Conservation (phyloP, 2,329 filamentous ascomycete genomes). For the Apiospora aurea region DNA sequence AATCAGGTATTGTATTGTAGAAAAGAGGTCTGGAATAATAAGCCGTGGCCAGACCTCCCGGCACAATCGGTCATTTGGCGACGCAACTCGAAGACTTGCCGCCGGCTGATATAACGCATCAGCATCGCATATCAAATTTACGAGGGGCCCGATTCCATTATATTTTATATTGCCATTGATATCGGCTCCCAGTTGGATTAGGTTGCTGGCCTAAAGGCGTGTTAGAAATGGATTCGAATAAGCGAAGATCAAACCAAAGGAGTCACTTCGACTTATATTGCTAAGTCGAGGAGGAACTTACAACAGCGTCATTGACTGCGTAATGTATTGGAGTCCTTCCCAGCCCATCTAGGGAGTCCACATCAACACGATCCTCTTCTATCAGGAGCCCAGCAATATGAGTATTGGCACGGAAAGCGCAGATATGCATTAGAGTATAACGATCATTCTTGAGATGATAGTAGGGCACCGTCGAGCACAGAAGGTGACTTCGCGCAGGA, state of each 20-base stretch:
- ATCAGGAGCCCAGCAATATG: constrained; percentile 10
- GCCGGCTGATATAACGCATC: no score
- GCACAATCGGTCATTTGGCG: no score
- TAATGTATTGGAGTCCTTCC: constrained; percentile 1
- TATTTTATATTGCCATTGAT: neutral
- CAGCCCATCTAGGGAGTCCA: constrained; percentile 4
- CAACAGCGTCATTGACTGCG: no score
- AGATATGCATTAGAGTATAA: neutral
- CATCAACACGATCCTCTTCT: constrained; percentile 4
- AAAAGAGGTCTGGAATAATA: constrained; percentile 1
- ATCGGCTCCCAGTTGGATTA: no score
- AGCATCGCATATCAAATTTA: no score
- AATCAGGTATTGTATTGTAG: neutral
- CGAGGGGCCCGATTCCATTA: neutral
- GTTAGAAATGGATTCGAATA: no score
- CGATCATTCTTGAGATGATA: neutral
- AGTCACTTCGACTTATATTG: no score
- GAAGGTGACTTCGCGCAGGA: neutral
- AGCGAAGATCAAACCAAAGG: neutral
- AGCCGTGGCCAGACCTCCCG: no score
- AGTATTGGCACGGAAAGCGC: neutral
- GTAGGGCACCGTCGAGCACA: neutral
- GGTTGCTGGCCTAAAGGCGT: no score
- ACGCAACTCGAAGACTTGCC: no score
- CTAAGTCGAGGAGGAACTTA: no score